Percentiles rank a stretch among this genome's conserved stretches.
These are phyloP conservation scores for Neofusicoccum laricinum DNA, from an alignment of 2,329 filamentous ascomycete species.

Conservation along the genomic window DNA sequence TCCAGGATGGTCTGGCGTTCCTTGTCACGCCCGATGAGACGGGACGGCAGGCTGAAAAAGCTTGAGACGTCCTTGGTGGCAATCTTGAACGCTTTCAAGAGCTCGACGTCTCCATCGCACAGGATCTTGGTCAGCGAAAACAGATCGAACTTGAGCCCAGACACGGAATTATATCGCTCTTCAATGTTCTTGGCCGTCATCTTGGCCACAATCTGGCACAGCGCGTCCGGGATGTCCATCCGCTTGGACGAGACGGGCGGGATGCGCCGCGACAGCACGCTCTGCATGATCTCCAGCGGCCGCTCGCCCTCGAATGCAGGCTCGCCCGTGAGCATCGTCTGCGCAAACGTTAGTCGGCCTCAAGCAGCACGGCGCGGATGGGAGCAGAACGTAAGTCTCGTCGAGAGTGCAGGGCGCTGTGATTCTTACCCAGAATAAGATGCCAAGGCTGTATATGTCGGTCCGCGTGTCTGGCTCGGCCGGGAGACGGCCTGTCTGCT, in stretches of 20 bases:
- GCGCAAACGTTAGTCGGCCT: background rate
- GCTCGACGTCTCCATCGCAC: conserved; percentile 68
- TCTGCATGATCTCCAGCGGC: conserved; percentile 88
- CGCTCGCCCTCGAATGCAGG: conserved; percentile 76
- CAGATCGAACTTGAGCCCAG: conserved; percentile 80
- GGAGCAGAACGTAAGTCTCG: too few species aligned
- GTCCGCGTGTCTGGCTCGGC: conserved; percentile 89
- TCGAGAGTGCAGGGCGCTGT: background rate
- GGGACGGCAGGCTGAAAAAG: conserved; percentile 80
- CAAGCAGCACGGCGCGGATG: too few species aligned
- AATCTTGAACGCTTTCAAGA: conserved; percentile 71
- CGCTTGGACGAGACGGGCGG: conserved; percentile 73
- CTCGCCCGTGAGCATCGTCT: conserved; percentile 66
- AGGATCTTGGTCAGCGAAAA: conserved; percentile 70
- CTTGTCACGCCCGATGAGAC: conserved; percentile 74
- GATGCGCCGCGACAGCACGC: conserved; percentile 76
- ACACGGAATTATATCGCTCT: conserved; percentile 86
- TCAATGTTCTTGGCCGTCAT: conserved; percentile 87
- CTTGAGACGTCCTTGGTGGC: conserved; percentile 86
- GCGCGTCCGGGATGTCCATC: conserved; percentile 77
- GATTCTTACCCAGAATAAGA: conserved; percentile 74
- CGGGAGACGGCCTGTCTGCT: conserved; percentile 90
- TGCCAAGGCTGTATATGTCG: conserved; percentile 88
- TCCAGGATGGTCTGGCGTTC: conserved; percentile 67
- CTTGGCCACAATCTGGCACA: conserved; percentile 81